Conservation (phyloP, 2,329 filamentous ascomycete genomes). For the Pyrenophora seminiperda region DNA sequence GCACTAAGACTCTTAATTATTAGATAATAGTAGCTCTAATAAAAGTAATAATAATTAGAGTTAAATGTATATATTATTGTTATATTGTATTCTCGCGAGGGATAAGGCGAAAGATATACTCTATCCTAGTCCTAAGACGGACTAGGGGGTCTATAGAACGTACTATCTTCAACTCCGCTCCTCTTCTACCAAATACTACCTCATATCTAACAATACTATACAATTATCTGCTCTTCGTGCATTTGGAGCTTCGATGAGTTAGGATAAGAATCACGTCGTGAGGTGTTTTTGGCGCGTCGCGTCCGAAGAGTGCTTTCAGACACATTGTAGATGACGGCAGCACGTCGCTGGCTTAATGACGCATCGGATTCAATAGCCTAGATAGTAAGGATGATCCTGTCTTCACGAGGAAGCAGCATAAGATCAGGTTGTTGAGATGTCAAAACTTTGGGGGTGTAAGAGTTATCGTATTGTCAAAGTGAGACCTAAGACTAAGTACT, state of each 20-base stretch:
- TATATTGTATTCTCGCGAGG: no score
- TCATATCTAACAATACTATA: no score
- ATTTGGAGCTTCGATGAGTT: background rate
- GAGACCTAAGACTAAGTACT: conserved; percentile 1
- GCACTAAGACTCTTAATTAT: no score
- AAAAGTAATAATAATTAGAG: no score
- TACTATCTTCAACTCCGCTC: no score
- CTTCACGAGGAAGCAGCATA: background rate
- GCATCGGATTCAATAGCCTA: no score
- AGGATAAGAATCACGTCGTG: background rate
- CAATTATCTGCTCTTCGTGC: background rate
- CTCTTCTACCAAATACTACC: no score
- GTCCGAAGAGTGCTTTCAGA: background rate
- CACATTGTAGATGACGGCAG: background rate
- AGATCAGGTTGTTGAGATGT: background rate
- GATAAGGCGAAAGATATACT: no score
- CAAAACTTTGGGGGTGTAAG: conserved; percentile 3
- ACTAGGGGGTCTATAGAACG: no score
- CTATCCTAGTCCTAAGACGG: no score
- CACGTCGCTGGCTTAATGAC: background rate
- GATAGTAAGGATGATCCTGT: background rate
- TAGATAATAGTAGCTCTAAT: no score
- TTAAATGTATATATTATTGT: no score
- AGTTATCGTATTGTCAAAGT: background rate
- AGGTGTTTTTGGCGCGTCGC: background rate